Conservation (phyloP, 805 yeast species). For the Cyberlindnera petersonii region DNA sequence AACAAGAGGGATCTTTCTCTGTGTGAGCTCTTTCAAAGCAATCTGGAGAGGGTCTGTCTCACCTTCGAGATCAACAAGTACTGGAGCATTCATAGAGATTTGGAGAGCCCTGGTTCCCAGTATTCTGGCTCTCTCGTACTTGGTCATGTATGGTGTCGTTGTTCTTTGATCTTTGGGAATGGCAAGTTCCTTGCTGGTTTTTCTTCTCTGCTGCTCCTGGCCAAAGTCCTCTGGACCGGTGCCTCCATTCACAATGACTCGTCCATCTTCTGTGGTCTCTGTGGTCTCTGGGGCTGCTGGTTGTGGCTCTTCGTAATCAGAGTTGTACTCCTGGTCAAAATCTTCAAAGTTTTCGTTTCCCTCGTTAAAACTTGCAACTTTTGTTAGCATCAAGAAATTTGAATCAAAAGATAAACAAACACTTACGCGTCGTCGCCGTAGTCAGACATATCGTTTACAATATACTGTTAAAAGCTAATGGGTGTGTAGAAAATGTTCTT, state of each 20-base stretch:
- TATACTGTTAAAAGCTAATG: too few relatives aligned
- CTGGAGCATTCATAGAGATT: constrained; percentile 98
- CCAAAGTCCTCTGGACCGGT: constrained; percentile 53
- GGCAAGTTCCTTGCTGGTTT: constrained; percentile 74
- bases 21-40: constrained; percentile 94
- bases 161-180: constrained; percentile 85
- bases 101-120: constrained; percentile 97
- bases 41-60: constrained; percentile 98
- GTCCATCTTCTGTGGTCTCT: constrained; percentile 59
- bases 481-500: too few relatives aligned
- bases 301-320: constrained; percentile 57
- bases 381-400: not conserved
- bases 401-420: not conserved
- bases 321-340: constrained; percentile 80
- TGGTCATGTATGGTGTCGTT: constrained; percentile 98
- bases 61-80: constrained; percentile 95
- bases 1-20: constrained; percentile 91
- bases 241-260: constrained; percentile 69
- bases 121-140: constrained; percentile 96
- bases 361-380: constrained; percentile 56
- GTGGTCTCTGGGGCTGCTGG: constrained; percentile 36
- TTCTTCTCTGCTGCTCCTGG: constrained; percentile 41
- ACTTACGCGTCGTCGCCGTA: constrained; percentile 48
- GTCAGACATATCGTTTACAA: constrained; percentile 44
- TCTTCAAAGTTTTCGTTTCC: constrained; percentile 70